Conservation (phyloP, 2,329 filamentous ascomycete genomes). For the Graphilbum fragrans region DNA sequence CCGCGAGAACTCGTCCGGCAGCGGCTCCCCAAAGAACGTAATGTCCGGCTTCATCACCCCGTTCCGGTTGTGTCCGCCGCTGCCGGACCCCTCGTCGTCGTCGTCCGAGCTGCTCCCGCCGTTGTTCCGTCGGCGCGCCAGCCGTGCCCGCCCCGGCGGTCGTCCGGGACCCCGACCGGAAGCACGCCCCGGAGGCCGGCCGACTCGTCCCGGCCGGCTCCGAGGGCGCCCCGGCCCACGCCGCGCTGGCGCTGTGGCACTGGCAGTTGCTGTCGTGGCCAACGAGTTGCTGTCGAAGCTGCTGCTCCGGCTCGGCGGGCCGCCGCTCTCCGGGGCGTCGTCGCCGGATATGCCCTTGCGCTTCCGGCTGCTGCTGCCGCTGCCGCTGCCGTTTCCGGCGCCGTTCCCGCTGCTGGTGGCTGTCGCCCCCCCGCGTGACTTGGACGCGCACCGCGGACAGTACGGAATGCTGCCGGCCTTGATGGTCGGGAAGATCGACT, state of each 20-base stretch:
- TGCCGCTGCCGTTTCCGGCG: conserved; percentile 29
- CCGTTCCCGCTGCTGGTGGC: conserved; percentile 21
- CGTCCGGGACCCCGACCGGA: conserved; percentile 19
- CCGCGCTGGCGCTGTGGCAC: background rate
- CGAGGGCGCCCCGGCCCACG: conserved; percentile 7
- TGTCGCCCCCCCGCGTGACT: conserved; percentile 7
- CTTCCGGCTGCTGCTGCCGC: conserved; percentile 19
- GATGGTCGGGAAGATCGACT: conserved; percentile 70
- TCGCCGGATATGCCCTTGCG: conserved; percentile 29
- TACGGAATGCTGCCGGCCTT: conserved; percentile 62
- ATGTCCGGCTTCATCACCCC: conserved; percentile 97
- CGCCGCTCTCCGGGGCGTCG: conserved; percentile 9
- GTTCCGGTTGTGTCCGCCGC: conserved; percentile 52
- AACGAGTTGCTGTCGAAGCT: conserved; percentile 4
- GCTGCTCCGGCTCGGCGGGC: conserved; percentile 5
- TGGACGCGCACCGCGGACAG: conserved; percentile 58
- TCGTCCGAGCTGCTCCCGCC: conserved; percentile 30
- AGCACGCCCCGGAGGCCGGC: conserved; percentile 18
- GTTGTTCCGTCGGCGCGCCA: conserved; percentile 25
- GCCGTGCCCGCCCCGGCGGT: conserved; percentile 12
- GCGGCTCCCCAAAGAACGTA: conserved; percentile 88
- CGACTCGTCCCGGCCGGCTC: conserved; percentile 14
- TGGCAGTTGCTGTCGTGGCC: conserved; percentile 4
- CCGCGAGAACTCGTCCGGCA: conserved; percentile 72
- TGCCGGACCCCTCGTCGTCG: conserved; percentile 43